These are phyloP conservation scores for Raffaelea ambrosiae DNA, from an alignment of 2,329 filamentous ascomycete genomes.

Conservation along the genomic window DNA sequence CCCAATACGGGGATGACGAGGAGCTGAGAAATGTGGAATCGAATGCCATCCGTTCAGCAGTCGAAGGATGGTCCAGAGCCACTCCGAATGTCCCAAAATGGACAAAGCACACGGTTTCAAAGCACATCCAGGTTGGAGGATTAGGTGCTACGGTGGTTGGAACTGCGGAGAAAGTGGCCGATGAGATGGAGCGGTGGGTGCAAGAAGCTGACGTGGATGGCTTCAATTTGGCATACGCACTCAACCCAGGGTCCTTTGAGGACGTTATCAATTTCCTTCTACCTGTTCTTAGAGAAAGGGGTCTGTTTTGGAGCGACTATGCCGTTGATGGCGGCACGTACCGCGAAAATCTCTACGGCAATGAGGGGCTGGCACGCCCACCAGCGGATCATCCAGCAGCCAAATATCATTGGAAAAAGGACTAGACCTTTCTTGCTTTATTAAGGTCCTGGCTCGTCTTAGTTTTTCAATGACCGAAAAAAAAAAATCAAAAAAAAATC, in stretches of 20 bases:
- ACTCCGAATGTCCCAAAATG: constrained; percentile 1
- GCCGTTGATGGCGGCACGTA: constrained; percentile 7
- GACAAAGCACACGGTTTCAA: constrained; percentile 12
- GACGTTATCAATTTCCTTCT: constrained; percentile 57
- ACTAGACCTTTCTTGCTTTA: not conserved
- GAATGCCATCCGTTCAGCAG: constrained; percentile 1
- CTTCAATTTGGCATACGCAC: constrained; percentile 52
- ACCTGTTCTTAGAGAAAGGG: constrained; percentile 51
- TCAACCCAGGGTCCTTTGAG: constrained; percentile 50
- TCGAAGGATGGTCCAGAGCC: not conserved
- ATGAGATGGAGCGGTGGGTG: constrained; percentile 60
- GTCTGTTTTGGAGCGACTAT: constrained; percentile 46
- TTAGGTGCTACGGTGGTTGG: constrained; percentile 39
- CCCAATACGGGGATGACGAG: constrained; percentile 15
- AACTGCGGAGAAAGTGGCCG: constrained; percentile 55
- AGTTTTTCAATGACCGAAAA: too few species aligned
- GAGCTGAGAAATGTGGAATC: constrained; percentile 6
- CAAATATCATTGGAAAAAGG: constrained; percentile 30
- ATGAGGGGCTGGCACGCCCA: constrained; percentile 23
- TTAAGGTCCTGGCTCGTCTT: not conserved
- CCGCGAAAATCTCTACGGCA: constrained; percentile 21
- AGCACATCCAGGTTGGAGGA: constrained; percentile 14
- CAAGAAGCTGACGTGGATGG: constrained; percentile 62
- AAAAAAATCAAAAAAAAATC: not conserved
- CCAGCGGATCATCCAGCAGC: constrained; percentile 29